Percentiles rank a stretch among this genome's conserved stretches.
These are phyloP conservation scores for Dillenia suffruticosa DNA, from an alignment of 164 flowering plant species.

Conservation along the genomic window DNA sequence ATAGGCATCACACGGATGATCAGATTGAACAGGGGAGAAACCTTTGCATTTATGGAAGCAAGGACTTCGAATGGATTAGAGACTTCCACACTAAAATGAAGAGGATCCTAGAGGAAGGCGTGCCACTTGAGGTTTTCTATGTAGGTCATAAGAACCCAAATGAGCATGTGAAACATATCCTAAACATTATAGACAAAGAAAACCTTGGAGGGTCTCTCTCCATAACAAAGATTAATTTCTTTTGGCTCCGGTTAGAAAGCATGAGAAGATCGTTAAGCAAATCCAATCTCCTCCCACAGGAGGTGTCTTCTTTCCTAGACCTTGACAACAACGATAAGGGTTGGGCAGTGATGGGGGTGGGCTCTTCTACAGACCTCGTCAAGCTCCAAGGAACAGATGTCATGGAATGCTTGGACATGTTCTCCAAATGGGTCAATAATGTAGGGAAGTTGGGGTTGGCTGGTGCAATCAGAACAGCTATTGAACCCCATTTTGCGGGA, in stretches of 20 bases:
- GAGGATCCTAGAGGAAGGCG: conserved; percentile 27
- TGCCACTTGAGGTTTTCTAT: conserved; percentile 48
- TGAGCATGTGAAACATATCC: conserved; percentile 23
- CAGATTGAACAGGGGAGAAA: conserved; percentile 64
- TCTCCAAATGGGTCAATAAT: conserved; percentile 36
- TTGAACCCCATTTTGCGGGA: conserved; percentile 19
- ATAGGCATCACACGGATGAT: conserved; percentile 8
- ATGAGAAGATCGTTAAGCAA: conserved; percentile 45
- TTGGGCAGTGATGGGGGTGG: conserved; percentile 55
- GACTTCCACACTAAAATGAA: conserved; percentile 36
- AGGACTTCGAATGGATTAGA: conserved; percentile 54
- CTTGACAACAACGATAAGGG: conserved; percentile 17
- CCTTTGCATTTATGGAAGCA: conserved; percentile 67
- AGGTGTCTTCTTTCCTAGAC: conserved; percentile 41
- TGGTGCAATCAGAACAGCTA: conserved; percentile 40
- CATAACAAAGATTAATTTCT: conserved; percentile 30
- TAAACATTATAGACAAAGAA: conserved; percentile 28
- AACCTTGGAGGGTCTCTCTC: conserved; percentile 23
- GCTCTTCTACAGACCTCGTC: conserved; percentile 29
- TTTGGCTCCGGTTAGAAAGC: conserved; percentile 67
- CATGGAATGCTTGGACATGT: conserved; percentile 29
- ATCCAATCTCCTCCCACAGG: conserved; percentile 32
- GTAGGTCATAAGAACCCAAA: conserved; percentile 34
- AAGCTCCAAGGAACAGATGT: conserved; percentile 29
- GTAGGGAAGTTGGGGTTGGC: conserved; percentile 33